Evolutionary conservation across 75 land plant species (phyloP), one percentile per base, ranked within the genome.

Genomic region (Selaginella moellendorffii): DNA sequence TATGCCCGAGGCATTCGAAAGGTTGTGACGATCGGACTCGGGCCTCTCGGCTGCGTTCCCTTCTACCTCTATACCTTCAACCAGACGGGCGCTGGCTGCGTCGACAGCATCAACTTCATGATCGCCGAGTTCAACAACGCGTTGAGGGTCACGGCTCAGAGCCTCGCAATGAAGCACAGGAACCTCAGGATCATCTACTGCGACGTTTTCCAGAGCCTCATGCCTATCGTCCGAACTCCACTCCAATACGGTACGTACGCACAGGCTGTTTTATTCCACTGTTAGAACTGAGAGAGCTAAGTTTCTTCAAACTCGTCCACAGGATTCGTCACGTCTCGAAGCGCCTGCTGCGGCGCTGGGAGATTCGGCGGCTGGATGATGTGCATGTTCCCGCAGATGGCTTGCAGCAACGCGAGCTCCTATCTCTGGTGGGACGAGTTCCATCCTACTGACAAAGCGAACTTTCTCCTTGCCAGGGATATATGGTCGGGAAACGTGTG

Each of bases 261-360:
- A n/a, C n/a, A n/a, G n/a, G 46, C 46, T 36, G 10, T 36, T 36
- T 36, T 14, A 5, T 14, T 36, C 46, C 14, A 5, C 5, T 36
- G 46, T 36, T 36, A 36, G 14, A 5, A 36, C 5, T 36, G 14
- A 36, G 5, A 36, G 5, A 36, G 46, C 46, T 5, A 5, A 14
- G 14, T 36, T 5, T 36, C 46, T n/a, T n/a, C n/a, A n/a, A n/a
- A n/a, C n/a, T n/a, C n/a, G n/a, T n/a, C n/a, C n/a, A n/a, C 78
- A 88, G 95, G 89, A 19, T 81, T 89, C 53, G 66, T 64, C 65
- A 71, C 63, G 9, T 69, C 76, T 21, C 67, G 66, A 1, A 71
- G 76, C 24, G 96, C 96, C 28, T 85, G 96, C 64, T 89, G 96
- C 68, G 96, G 96, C 29, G n/a, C n/a, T 78, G 27, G 96, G 96